phyloP scores from a whole-genome alignment of 495 filamentous ascomycete species.

The Pyronema domesticum region DNA sequence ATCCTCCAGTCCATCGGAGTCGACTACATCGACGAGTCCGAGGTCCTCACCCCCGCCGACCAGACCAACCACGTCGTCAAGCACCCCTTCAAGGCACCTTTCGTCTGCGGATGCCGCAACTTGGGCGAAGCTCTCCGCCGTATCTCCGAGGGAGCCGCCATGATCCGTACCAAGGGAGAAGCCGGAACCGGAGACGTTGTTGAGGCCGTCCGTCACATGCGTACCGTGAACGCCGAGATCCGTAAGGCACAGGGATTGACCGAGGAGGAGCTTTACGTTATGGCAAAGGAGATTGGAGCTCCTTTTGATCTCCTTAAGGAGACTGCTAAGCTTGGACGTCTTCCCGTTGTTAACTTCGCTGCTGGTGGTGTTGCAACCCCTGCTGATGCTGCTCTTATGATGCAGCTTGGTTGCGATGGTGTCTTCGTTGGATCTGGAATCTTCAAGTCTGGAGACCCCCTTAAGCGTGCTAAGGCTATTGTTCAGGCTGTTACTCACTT shows the following conservation, averaged over 20 bases:
- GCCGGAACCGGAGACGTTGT: constrained; percentile 97
- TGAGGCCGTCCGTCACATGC: constrained; percentile 91
- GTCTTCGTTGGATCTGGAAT: constrained; percentile 95
- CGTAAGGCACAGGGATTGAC: constrained; percentile 46
- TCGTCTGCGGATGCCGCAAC: constrained; percentile 94
- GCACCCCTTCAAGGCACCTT: constrained; percentile 62
- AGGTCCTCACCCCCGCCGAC: constrained; percentile 93
- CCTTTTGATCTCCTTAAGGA: constrained; percentile 64
- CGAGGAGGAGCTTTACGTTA: constrained; percentile 50
- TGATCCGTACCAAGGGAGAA: constrained; percentile 98
- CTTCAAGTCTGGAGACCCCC: constrained; percentile 86
- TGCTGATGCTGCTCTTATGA: constrained; percentile 95
- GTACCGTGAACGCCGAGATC: constrained; percentile 73
- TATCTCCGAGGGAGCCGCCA: constrained; percentile 86
- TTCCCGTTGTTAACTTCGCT: constrained; percentile 96
- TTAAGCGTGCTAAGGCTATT: constrained; percentile 76
- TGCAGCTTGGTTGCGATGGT: constrained; percentile 95
- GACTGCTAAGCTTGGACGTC: constrained; percentile 65
- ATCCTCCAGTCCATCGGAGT: constrained; percentile 88
- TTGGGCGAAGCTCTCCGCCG: constrained; percentile 83
- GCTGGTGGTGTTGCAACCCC: constrained; percentile 94
- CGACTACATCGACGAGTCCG: constrained; percentile 95
- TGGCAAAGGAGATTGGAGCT: constrained; percentile 65
- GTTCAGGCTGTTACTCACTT: constrained; percentile 86
- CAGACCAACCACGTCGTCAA: constrained; percentile 83